These are phyloP conservation scores for Berkeleyomyces basicola DNA, from an alignment of 2,329 filamentous ascomycete genomes.

Conservation along the genomic window DNA sequence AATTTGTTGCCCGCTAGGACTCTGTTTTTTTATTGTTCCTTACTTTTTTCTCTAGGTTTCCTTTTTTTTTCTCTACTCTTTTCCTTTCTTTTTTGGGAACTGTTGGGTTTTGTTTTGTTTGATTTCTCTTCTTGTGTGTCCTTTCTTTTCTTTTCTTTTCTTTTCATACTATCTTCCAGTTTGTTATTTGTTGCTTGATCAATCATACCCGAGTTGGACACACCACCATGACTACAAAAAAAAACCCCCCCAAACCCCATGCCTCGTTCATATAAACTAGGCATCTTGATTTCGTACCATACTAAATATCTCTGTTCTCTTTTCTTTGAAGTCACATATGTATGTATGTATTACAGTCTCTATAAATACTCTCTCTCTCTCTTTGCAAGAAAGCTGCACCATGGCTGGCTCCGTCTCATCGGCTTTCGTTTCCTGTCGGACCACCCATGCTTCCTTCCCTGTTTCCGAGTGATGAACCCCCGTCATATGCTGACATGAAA, in stretches of 20 bases:
- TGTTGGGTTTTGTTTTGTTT: background rate
- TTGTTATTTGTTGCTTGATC: constrained; percentile 10
- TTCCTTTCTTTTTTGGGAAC: constrained; percentile 2
- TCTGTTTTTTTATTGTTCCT: background rate
- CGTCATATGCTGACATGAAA: background rate
- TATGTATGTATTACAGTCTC: background rate
- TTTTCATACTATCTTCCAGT: background rate
- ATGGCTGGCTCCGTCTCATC: no score
- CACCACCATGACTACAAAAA: background rate
- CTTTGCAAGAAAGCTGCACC: no score
- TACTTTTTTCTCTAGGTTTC: constrained; percentile 1
- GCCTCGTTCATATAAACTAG: background rate
- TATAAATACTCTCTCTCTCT: background rate
- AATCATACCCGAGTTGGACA: constrained; percentile 13
- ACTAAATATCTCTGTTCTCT: background rate
- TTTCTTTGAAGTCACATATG: background rate
- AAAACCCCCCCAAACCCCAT: background rate
- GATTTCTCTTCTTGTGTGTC: constrained; percentile 5
- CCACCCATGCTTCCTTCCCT: no score
- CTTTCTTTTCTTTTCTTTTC: background rate
- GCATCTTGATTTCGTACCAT: background rate
- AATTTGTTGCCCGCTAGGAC: background rate
- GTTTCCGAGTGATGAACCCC: no score
- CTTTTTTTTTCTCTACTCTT: background rate
- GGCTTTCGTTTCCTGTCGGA: no score